Base-by-base conservation (phyloP, 208 protist species). In the Jaenimonas drosophilae region DNA sequence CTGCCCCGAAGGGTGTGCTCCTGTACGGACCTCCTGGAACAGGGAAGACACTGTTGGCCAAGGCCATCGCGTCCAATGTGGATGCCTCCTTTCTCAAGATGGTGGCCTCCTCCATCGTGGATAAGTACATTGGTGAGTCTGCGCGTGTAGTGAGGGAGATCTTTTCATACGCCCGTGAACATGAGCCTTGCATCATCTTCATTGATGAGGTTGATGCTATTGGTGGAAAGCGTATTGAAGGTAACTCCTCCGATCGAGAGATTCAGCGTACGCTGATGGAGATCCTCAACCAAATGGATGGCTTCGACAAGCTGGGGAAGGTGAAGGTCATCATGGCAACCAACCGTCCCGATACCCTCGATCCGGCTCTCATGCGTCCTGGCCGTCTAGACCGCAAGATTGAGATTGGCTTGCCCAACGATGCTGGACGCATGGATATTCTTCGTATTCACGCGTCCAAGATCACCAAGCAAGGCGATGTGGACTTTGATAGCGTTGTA, bases 121-220 rank as follows among this genome's bases (percentile, higher is more conserved):
- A 99, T 66, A 99, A 99, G 77, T 99, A 99, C 81, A 99, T 99
- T 76, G 98, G 98, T 44, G 98, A 99, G 74, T 96, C 83, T 16
- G 97, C 98, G 12, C 84, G 98, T 27, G 72, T 99, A 19, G 96
- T 99, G 54, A 88, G 98, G 31, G 97, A 99, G 61, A 99, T 99
- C 97, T 99, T 99, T 73, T 96, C 89, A 63, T 96, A 95, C 72
- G 90, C 92, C 12, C 75, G 88, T 5, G 96, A 98, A 33, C 96
- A 99, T 73, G 74, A 99, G 78, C 98, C 98, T 9, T 99, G 98
- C 69, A 97, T 99, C 52, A 99, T 99, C 53, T 99, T 99, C 66
- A 99, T 99, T 78, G 98, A 99, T 75, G 98, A 99, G 74, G 97
- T 99, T 47, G 98, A 99, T 57, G 98, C 98, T 21, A 99, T 99